Evolutionary conservation across 176 grass and related monocot genomes (phyloP).

Genomic region (Oryza officinalis): DNA sequence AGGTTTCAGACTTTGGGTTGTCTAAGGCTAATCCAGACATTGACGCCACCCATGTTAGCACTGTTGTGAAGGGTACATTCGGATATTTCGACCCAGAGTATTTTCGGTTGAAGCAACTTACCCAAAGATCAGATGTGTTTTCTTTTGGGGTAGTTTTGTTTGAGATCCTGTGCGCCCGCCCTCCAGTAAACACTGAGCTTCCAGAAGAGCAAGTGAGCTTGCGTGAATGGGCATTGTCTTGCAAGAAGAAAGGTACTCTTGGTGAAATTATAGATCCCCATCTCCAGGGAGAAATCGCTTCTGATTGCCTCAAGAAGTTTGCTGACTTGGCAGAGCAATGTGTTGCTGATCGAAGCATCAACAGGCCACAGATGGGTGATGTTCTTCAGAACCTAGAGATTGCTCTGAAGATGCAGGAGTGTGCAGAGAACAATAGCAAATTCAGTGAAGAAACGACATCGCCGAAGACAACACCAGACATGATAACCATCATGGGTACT

Average conservation of each 20-base stretch:
- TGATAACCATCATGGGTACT: too few relatives aligned
- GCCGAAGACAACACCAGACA: too few relatives aligned
- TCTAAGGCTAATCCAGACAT: conserved; percentile 14
- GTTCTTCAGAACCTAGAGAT: conserved; percentile 76
- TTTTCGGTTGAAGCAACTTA: conserved; percentile 33
- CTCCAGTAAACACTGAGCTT: conserved; percentile 6
- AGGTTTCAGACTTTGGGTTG: conserved; percentile 38
- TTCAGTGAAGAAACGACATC: too few relatives aligned
- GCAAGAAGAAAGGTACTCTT: background rate
- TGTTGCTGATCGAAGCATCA: conserved; percentile 57
- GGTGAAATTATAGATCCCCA: background rate
- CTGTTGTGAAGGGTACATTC: conserved; percentile 49
- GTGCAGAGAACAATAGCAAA: conserved; percentile 37
- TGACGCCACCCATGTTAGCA: conserved; percentile 37
- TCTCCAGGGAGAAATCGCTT: background rate
- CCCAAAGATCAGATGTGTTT: conserved; percentile 44
- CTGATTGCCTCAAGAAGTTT: too few relatives aligned
- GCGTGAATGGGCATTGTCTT: conserved; percentile 36
- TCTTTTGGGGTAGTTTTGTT: conserved; percentile 54
- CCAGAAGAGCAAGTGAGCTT: conserved; percentile 46
- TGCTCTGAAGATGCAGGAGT: conserved; percentile 69
- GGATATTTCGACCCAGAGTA: conserved; percentile 51
- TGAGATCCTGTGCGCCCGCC: conserved; percentile 41
- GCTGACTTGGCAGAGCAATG: conserved; percentile 50
- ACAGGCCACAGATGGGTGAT: conserved; percentile 62